Evolutionary conservation across 129 eudicot genomes (phyloP).

Genomic region (Escallonia herrerae): DNA sequence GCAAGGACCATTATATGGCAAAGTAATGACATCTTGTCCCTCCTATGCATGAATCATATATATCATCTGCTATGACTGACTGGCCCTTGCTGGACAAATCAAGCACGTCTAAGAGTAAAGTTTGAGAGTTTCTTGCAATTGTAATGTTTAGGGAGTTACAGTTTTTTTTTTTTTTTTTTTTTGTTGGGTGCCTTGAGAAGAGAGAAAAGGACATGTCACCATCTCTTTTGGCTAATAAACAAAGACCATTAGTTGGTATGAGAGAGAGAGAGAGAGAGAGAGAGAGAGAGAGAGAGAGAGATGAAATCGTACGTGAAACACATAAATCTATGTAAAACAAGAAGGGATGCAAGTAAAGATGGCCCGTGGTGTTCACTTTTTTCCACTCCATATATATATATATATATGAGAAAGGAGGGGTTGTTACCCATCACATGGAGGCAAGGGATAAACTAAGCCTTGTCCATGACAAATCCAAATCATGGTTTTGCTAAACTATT

Average conservation of each 20-base stretch:
- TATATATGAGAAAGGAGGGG: slow-evolving; percentile 13
- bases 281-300: slow-evolving; percentile 2
- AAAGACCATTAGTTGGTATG: not conserved
- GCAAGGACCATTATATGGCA: too few species aligned
- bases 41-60: too few species aligned
- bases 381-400: slow-evolving; percentile 18
- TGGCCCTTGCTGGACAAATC: too few species aligned
- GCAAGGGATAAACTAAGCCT: slow-evolving; percentile 3
- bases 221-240: slow-evolving; percentile 14
- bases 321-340: not conserved
- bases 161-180: too few species aligned
- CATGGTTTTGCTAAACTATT: slow-evolving; percentile 18
- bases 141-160: slow-evolving; percentile 3
- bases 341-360: slow-evolving; percentile 7
- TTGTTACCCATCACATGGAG: slow-evolving; percentile 24
- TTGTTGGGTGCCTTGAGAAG: slow-evolving; percentile 15
- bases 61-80: too few species aligned
- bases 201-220: slow-evolving; percentile 35
- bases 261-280: slow-evolving; percentile 3
- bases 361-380: slow-evolving; percentile 12
- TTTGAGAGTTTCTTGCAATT: not conserved
- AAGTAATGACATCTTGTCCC: too few species aligned
- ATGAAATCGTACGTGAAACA: too few species aligned
- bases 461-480: slow-evolving; percentile 12
- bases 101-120: too few species aligned